A percentile compares a stretch with the other conserved stretches of the same genome.
phyloP scores from a whole-genome alignment of 2,329 filamentous ascomycete species.

The Stemphylium beticola region DNA sequence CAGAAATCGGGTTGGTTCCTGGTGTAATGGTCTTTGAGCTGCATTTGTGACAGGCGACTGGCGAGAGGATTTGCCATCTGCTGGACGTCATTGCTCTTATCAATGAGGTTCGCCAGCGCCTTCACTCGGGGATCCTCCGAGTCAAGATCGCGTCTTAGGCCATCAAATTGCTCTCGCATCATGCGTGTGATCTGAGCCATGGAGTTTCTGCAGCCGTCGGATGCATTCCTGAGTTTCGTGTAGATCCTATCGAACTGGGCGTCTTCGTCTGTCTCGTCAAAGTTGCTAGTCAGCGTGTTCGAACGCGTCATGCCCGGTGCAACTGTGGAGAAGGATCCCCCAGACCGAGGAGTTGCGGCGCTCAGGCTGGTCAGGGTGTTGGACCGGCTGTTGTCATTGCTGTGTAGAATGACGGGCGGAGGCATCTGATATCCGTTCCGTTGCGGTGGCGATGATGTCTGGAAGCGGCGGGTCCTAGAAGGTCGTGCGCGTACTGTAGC shows the following conservation, averaged over 20 bases:
- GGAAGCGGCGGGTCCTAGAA: slow-evolving; percentile 39
- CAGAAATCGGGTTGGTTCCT: slow-evolving; percentile 69
- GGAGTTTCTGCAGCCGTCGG: slow-evolving; percentile 73
- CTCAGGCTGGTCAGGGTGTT: slow-evolving; percentile 59
- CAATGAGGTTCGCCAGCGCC: slow-evolving; percentile 65
- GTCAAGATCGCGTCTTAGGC: slow-evolving; percentile 40
- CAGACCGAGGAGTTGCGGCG: slow-evolving; percentile 74
- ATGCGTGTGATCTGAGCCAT: slow-evolving; percentile 61
- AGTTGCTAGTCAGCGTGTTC: slow-evolving; percentile 64
- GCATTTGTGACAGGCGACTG: slow-evolving; percentile 75
- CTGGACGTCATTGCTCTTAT: slow-evolving; percentile 72
- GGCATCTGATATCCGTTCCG: slow-evolving; percentile 43
- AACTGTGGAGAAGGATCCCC: slow-evolving; percentile 75
- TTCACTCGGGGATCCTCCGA: slow-evolving; percentile 44
- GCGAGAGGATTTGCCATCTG: slow-evolving; percentile 77
- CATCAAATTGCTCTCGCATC: slow-evolving; percentile 38
- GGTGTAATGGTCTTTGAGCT: slow-evolving; percentile 81
- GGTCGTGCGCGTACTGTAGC: slow-evolving; percentile 41
- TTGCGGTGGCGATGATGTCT: slow-evolving; percentile 43
- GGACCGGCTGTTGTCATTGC: slow-evolving; percentile 58
- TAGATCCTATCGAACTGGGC: slow-evolving; percentile 83
- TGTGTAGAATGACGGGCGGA: slow-evolving; percentile 52
- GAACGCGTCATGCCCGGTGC: slow-evolving; percentile 54
- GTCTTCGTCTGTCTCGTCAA: slow-evolving; percentile 73
- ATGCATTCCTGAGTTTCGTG: slow-evolving; percentile 73